Evolutionary conservation across 2,329 filamentous ascomycete genomes (phyloP).

Genomic region (Talaromyces islandicus): DNA sequence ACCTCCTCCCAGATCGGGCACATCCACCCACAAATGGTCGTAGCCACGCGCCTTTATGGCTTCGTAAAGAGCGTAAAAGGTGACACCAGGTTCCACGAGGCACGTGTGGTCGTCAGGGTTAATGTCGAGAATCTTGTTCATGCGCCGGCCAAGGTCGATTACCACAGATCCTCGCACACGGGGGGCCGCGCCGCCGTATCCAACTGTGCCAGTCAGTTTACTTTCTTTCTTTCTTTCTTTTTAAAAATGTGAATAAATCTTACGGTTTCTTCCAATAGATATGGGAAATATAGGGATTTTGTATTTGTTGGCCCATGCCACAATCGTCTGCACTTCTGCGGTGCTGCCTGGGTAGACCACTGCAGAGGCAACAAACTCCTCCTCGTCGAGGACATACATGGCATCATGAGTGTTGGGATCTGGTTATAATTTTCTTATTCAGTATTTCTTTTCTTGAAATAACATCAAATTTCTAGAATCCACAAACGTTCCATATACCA

Average conservation of each 20-base stretch:
- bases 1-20: constrained; percentile 28
- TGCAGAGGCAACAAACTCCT: constrained; percentile 9
- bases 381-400: constrained; percentile 9
- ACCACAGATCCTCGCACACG: constrained; percentile 41
- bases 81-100: constrained; percentile 40
- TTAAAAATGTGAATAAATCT: not conserved
- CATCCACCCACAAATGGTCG: constrained; percentile 37
- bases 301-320: constrained; percentile 19
- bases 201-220: constrained; percentile 18
- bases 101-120: constrained; percentile 34
- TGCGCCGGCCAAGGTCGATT: constrained; percentile 35
- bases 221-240: not conserved
- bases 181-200: constrained; percentile 41
- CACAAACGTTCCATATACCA: constrained; percentile 20
- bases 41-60: constrained; percentile 32
- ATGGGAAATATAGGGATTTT: constrained; percentile 33
- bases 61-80: constrained; percentile 34
- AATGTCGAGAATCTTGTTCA: constrained; percentile 34
- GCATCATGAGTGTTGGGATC: constrained; percentile 13
- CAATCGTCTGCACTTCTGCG: constrained; percentile 13
- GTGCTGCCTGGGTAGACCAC: constrained; percentile 10
- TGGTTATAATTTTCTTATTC: not conserved
- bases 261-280: constrained; percentile 32
- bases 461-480: not conserved
- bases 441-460: not conserved